These are phyloP conservation scores for Coemansia brasiliensis DNA, from an alignment of 192 early-diverging fungal genomes.

Conservation along the genomic window DNA sequence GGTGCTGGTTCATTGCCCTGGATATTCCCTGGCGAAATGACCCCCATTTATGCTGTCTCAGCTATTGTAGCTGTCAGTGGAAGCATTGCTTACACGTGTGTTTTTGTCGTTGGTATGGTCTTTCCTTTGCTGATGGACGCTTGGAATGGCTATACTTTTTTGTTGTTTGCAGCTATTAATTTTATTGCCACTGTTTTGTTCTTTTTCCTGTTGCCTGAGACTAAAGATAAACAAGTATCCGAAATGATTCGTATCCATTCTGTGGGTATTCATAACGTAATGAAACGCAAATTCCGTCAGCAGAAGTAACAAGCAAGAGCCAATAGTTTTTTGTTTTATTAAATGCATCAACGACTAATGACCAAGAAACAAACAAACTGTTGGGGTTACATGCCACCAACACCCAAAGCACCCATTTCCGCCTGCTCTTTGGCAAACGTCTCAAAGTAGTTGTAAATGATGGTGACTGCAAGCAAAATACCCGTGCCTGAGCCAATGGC, in stretches of 20 bases:
- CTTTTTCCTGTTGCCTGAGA: slow-evolving; percentile 73
- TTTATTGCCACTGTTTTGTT: slow-evolving; percentile 60
- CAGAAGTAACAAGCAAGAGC: slow-evolving; percentile 1
- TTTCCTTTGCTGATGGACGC: slow-evolving; percentile 51
- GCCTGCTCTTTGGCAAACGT: slow-evolving; percentile 92
- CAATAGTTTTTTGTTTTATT: neutral
- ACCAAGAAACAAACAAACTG: neutral
- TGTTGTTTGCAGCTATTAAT: slow-evolving; percentile 66
- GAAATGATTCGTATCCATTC: slow-evolving; percentile 55
- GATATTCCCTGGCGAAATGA: slow-evolving; percentile 70
- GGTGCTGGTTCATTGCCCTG: slow-evolving; percentile 80
- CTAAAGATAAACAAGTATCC: slow-evolving; percentile 64
- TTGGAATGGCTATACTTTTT: slow-evolving; percentile 54
- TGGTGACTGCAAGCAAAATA: slow-evolving; percentile 97
- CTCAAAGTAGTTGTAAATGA: slow-evolving; percentile 99
- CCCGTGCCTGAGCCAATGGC: slow-evolving; percentile 99
- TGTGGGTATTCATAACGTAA: slow-evolving; percentile 41
- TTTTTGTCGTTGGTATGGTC: slow-evolving; percentile 58
- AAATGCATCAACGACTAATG: neutral
- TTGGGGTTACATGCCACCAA: slow-evolving; percentile 40
- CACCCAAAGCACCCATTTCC: slow-evolving; percentile 48
- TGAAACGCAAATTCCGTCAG: slow-evolving; percentile 17
- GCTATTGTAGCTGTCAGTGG: slow-evolving; percentile 65
- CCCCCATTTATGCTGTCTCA: slow-evolving; percentile 71
- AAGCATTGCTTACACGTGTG: slow-evolving; percentile 64